Percentiles rank a stretch among this genome's conserved stretches.
phyloP scores from a whole-genome alignment of 2,329 filamentous ascomycete species.

The Immersiporthe knoxdaviesiana region DNA sequence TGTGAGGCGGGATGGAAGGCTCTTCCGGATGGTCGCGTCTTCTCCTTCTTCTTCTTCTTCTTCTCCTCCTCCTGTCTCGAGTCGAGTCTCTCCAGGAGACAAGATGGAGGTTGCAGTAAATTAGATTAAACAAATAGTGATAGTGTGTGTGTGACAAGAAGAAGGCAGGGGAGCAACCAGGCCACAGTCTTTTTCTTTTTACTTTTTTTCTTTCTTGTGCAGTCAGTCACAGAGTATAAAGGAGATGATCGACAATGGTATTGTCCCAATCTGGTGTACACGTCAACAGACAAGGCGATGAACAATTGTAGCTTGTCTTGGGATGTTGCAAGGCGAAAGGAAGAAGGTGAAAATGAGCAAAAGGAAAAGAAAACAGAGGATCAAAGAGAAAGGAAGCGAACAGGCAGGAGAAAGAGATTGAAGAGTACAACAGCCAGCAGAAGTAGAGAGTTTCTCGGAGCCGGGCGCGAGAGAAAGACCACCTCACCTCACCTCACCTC shows the following conservation, averaged over 20 bases:
- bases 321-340: neutral
- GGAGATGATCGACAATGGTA: slow-evolving; percentile 21
- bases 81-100: slow-evolving; percentile 17
- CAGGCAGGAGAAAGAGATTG: slow-evolving; percentile 4
- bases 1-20: slow-evolving; percentile 10
- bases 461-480: neutral
- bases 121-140: neutral
- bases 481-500: neutral
- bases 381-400: slow-evolving; percentile 15
- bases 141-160: neutral
- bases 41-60: no score
- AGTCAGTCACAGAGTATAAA: slow-evolving; percentile 19
- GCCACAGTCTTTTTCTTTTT: neutral
- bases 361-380: slow-evolving; percentile 7
- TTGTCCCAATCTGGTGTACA: neutral
- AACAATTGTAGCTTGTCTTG: slow-evolving; percentile 5
- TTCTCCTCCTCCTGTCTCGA: no score
- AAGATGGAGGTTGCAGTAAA: neutral
- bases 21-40: slow-evolving; percentile 10
- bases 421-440: neutral
- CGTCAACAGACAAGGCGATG: slow-evolving; percentile 8
- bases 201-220: no score
- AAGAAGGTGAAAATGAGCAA: no score
- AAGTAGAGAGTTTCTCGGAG: neutral
- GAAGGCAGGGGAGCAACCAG: neutral